Evolutionary conservation across 2,329 filamentous ascomycete genomes (phyloP), one percentile per base, ranked within the genome.

Genomic region (Penicillium sp.): DNA sequence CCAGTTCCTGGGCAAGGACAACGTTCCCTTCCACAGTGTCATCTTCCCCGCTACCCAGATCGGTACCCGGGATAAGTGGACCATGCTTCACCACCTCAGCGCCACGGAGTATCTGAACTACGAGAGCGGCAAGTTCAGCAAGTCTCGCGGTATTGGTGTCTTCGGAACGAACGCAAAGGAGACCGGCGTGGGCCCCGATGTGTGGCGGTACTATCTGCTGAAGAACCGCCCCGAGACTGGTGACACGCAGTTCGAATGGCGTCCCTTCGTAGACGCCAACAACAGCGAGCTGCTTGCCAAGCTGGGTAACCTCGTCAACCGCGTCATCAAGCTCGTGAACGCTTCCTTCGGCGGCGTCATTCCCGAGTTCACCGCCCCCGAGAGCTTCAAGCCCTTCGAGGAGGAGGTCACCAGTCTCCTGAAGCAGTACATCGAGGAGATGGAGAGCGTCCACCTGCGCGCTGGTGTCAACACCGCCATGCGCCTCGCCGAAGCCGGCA

Each of bases 1-100:
- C 76, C 93, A 97, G 79, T 96, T 97, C 82, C 91, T 96, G 86
- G 93, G 93, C 78, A 97, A 96, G 76, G 90, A 94, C 75, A 93
- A 94, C 67, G 90, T 91, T 15, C 87, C 87, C 6, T 95, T 94
- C 82, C 92, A 96, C 79, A 90, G 90, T 47, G 90, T 96, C 70
- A 92, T 96, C 72, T 97, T 96, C 82, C 94, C 94, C 1, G 90
- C 86, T 34, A 92, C 88, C 43, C 90, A 96, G 75, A 83, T 97
- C 11, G 93, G 93, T 58, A 94, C 92, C 0, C 82, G 84, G 47
- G 89, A 96, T 68, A 88, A 88, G 63, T 97, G 93, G 93, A 96
- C 92, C 51, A 91, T 89, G 85, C 85, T 96, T 37, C 88, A 96
- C 78, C 90, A 92, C 71, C 84, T 97, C 53, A 95, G 90, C 8